Evolutionary conservation across 2,329 filamentous ascomycete genomes (phyloP), one percentile per base, ranked within the genome.

Genomic region (Xylariaceae sp.): DNA sequence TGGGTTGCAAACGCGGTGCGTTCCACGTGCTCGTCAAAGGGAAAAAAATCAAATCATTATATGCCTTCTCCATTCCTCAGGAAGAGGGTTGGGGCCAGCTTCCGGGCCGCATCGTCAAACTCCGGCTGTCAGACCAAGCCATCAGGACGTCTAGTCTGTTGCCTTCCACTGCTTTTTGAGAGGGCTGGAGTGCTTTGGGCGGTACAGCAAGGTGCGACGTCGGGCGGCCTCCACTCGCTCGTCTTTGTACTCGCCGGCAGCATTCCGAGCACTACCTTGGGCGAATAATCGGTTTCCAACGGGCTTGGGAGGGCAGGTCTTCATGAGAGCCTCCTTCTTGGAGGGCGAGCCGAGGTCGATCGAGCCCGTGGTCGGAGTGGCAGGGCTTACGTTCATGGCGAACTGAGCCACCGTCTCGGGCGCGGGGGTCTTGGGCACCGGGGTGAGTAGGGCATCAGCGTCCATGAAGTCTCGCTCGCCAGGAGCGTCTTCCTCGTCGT

Each of bases 141-240:
- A n/a, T n/a, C n/a, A n/a, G n/a, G n/a, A n/a, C n/a, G n/a, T n/a
- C n/a, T n/a, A n/a, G n/a, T n/a, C n/a, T n/a, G n/a, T n/a, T n/a
- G n/a, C n/a, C n/a, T 61, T 62, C 75, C 74, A 79, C 17, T 70
- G 65, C 53, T 69, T 76, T 17, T 77, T 73, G 50, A 89, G 64
- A 2, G 85, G 85, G 59, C 85, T 89, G 13, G 75, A 81, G 41
- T 87, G 66, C 63, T 84, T 83, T 19, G 85, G 85, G 21, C 83
- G 83, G 66, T 81, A 88, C 55, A 86, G 83, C 60, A 88, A 59
- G 55, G 83, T 90, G 74, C 86, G 88, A 44, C 85, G 72, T 44
- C 84, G 71, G 1, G 83, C 84, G 9, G 81, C 78, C 70, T 85
- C 78, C 44, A 89, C 65, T 33, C 79, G 70, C 61, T n/a, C 76